phyloP scores from a whole-genome alignment of 306 rosid genomes.

The Prinsepia uniflora region DNA sequence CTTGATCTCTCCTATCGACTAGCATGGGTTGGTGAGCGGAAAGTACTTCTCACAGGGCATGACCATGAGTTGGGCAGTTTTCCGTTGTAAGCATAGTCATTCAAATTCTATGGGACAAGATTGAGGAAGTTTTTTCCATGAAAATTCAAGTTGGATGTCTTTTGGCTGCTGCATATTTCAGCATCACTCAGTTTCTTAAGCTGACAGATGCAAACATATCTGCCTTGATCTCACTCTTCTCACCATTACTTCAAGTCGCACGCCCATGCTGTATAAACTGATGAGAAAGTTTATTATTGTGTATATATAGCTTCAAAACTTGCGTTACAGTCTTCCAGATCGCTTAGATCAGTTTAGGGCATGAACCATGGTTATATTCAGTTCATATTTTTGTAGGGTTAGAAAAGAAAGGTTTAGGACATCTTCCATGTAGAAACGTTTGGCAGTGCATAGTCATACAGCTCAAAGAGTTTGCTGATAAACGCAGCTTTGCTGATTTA shows the following conservation, averaged over 20 bases:
- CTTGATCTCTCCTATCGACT: constrained; percentile 83
- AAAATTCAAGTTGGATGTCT: neutral
- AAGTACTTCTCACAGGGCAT: constrained; percentile 61
- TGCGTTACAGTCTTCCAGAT: neutral
- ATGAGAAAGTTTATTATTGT: neutral
- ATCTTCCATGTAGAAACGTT: constrained; percentile 6
- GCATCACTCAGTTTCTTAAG: neutral
- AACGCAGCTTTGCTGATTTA: too few relatives aligned
- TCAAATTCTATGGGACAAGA: neutral
- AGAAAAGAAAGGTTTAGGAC: constrained; percentile 1
- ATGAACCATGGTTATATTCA: neutral
- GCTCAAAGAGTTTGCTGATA: too few relatives aligned
- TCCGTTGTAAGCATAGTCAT: constrained; percentile 29
- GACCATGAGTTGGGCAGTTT: constrained; percentile 67
- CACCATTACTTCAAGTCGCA: neutral
- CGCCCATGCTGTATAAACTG: constrained; percentile 3
- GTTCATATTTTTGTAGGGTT: constrained; percentile 12
- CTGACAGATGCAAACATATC: neutral
- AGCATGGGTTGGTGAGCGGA: constrained; percentile 66
- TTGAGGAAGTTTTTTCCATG: constrained; percentile 11
- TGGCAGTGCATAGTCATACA: too few relatives aligned
- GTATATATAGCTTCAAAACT: neutral
- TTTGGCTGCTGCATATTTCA: neutral
- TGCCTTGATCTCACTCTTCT: constrained; percentile 5
- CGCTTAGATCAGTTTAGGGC: constrained; percentile 3